Base-by-base conservation (phyloP, 2,329 filamentous ascomycete species). In the Pyricularia pennisetigena region DNA sequence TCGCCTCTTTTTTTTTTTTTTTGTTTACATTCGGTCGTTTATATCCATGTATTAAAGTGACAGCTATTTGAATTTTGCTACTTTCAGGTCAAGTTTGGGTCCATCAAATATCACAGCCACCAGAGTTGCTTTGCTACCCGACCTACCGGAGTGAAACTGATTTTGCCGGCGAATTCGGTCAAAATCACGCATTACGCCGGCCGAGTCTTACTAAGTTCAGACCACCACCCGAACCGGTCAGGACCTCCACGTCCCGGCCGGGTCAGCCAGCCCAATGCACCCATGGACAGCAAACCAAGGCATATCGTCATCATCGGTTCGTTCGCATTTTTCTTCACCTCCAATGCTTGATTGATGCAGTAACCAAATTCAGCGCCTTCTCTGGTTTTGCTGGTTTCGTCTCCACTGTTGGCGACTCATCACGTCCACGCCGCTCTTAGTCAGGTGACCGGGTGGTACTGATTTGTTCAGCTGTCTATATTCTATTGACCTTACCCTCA, bases 231-330 rank as follows among this genome's bases (percentile, higher is more conserved):
- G 59, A 28, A 62, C 24, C 59, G 59, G 59, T 62, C 59, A 62
- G 59, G 59, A 62, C 59, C 8, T 62, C 59, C 24, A 62, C 8
- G 59, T 62, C 59, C 59, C 59, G 59, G 59, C 59, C 59, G 59
- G 59, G 9, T 29, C 59, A 26, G 59, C 59, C 59, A 62, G 5
- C 59, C 67, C 7, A 28, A 62, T 62, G 54, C 64, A 57, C 69
- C 54, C 49, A 75, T 76, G 74, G 74, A 73, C 30, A 28, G 68
- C 24, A 71, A 69, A 59, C 70, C 70, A 29, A 73, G 71, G 68
- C 80, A 83, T 54, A 84, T 85, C 64, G 81, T 85, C 71, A 83
- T 86, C 69, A 77, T 86, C 69, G 77, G 77, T 78, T 71, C 59
- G 76, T 72, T n/a, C 57, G 23, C 16, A n/a, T 49, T 57, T 67